A percentile compares a stretch with the other conserved stretches of the same genome.
These are phyloP conservation scores for Magnusiomyces fungicola DNA, from an alignment of 1,139 yeast species.

Conservation along the genomic window DNA sequence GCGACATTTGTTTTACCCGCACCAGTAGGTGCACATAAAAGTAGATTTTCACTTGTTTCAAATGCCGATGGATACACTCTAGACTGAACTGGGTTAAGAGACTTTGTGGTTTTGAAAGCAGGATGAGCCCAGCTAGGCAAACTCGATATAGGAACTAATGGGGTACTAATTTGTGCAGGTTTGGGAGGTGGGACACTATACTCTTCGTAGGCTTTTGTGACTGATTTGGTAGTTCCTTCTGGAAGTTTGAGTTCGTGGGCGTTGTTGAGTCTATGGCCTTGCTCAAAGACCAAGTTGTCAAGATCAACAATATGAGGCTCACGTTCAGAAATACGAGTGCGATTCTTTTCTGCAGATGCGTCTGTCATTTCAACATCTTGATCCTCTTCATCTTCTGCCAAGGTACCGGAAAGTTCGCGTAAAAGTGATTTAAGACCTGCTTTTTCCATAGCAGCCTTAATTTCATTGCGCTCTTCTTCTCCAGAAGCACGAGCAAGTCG, in stretches of 20 bases:
- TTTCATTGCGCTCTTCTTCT: conserved; percentile 30
- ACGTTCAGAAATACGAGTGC: conserved; percentile 22
- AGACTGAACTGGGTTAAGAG: conserved; percentile 79
- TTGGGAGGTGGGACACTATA: conserved; percentile 79
- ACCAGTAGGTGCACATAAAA: conserved; percentile 97
- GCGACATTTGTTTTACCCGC: conserved; percentile 98
- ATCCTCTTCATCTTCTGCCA: conserved; percentile 16
- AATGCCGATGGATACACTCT: conserved; percentile 75
- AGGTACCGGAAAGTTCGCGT: conserved; percentile 25
- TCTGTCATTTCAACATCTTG: conserved; percentile 21
- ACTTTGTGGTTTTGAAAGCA: conserved; percentile 56
- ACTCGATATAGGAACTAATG: conserved; percentile 49
- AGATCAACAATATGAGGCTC: conserved; percentile 57
- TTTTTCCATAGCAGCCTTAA: conserved; percentile 32
- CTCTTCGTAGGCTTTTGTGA: conserved; percentile 71
- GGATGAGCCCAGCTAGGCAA: conserved; percentile 78
- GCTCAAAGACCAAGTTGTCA: conserved; percentile 56
- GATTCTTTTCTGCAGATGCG: conserved; percentile 22
- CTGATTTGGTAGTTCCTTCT: conserved; percentile 71
- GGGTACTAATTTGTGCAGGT: conserved; percentile 38
- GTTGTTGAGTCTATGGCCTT: conserved; percentile 65
- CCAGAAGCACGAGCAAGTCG: conserved; percentile 37
- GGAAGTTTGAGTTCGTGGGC: conserved; percentile 67
- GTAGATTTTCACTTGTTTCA: conserved; percentile 56
- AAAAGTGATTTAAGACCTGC: conserved; percentile 32